Evolutionary conservation across 352 stramenopile species (phyloP).

Genomic region (Phytopythium mirpurense): DNA sequence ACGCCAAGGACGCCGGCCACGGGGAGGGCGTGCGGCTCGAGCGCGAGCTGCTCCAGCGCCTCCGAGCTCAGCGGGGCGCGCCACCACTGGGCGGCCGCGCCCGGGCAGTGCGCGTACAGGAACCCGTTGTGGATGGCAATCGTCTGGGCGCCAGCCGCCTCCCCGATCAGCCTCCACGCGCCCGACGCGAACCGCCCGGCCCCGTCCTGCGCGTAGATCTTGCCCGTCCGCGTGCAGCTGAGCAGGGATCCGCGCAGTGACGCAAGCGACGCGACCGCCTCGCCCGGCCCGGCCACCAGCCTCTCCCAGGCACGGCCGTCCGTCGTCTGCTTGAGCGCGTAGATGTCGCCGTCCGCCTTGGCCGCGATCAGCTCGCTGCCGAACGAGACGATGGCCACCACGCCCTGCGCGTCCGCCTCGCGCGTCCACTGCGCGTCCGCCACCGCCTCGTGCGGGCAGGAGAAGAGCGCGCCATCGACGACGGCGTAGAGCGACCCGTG

Average conservation of each 20-base stretch:
- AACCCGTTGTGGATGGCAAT: constrained; percentile 75
- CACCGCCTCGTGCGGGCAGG: constrained; percentile 51
- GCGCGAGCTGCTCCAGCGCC: constrained; percentile 44
- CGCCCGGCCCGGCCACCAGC: constrained; percentile 39
- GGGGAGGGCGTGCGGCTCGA: constrained; percentile 27
- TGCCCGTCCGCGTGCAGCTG: constrained; percentile 50
- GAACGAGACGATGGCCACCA: constrained; percentile 71
- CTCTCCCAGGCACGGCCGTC: constrained; percentile 39
- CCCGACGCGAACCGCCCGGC: constrained; percentile 54
- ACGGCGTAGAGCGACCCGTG: constrained; percentile 73
- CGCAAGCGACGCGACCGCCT: constrained; percentile 48
- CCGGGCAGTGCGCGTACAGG: constrained; percentile 46
- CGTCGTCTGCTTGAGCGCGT: constrained; percentile 37
- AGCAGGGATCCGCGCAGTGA: constrained; percentile 62
- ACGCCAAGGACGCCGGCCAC: constrained; percentile 37
- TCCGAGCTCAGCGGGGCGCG: constrained; percentile 40
- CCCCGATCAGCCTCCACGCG: constrained; percentile 49
- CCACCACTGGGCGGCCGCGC: constrained; percentile 27
- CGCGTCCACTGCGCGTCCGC: constrained; percentile 31
- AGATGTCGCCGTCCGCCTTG: constrained; percentile 47
- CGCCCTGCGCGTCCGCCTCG: constrained; percentile 30
- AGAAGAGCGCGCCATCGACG: constrained; percentile 46
- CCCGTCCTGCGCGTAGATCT: constrained; percentile 65
- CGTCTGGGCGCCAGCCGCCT: constrained; percentile 28
- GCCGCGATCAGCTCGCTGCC: constrained; percentile 61